phyloP scores from a whole-genome alignment of 345 rosid species.

The Eucalyptus rudis region DNA sequence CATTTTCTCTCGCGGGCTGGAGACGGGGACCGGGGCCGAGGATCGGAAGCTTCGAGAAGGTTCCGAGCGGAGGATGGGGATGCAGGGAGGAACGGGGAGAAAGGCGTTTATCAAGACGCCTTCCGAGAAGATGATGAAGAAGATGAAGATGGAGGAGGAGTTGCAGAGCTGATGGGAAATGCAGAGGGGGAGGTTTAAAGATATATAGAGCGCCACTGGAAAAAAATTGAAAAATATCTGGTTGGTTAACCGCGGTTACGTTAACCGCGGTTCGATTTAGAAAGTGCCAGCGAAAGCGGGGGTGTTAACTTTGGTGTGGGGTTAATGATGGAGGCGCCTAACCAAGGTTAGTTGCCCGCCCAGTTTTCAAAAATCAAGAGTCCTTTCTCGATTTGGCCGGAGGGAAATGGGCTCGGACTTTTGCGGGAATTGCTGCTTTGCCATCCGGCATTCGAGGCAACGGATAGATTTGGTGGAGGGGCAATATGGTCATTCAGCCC shows the following conservation, averaged over 20 bases:
- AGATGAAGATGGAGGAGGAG: not conserved
- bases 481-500: not conserved
- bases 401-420: not conserved
- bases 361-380: not conserved
- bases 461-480: not conserved
- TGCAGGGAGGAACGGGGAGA: not conserved
- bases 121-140: not conserved
- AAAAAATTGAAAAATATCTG: not conserved
- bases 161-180: not conserved
- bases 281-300: not conserved
- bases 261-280: not conserved
- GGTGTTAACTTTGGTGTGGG: not conserved
- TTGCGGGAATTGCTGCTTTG: not conserved
- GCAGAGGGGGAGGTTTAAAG: not conserved
- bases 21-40: not conserved
- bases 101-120: conserved; percentile 57
- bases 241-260: conserved; percentile 4
- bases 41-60: not conserved
- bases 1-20: not conserved
- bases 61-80: not conserved
- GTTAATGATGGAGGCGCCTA: not conserved
- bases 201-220: not conserved
- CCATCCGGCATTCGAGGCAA: not conserved
- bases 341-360: conserved; percentile 13
- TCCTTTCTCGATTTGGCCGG: not conserved